These are phyloP conservation scores for Fomitopsis serialis DNA, from an alignment of 768 basidiomycete species.

Conservation along the genomic window DNA sequence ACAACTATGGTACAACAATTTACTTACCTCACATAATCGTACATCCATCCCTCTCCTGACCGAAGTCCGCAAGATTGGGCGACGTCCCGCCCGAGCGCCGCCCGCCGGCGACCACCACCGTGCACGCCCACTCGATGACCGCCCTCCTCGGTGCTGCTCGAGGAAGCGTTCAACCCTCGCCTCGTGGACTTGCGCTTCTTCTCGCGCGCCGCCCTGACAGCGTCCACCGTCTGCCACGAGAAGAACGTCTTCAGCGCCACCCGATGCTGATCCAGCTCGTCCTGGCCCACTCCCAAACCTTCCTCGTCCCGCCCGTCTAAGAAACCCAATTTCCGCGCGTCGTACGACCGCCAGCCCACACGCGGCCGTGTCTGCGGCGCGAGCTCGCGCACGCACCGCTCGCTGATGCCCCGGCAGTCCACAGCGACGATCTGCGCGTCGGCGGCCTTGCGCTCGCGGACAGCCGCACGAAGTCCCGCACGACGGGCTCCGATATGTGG, in stretches of 20 bases:
- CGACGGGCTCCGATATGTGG: slow-evolving; percentile 57
- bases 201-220: slow-evolving; percentile 60
- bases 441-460: slow-evolving; percentile 39
- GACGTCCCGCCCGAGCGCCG: slow-evolving; percentile 46
- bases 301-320: slow-evolving; percentile 69
- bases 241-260: slow-evolving; percentile 83
- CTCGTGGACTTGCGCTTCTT: slow-evolving; percentile 53
- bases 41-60: slow-evolving; percentile 53
- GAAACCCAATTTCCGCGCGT: slow-evolving; percentile 62
- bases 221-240: slow-evolving; percentile 83
- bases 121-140: slow-evolving; percentile 12
- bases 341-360: slow-evolving; percentile 69
- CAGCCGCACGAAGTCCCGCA: slow-evolving; percentile 64
- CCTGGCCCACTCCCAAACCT: slow-evolving; percentile 62
- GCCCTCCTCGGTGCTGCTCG: slow-evolving; percentile 22
- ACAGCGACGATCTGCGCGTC: slow-evolving; percentile 62
- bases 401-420: slow-evolving; percentile 70
- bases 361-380: slow-evolving; percentile 56
- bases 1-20: slow-evolving; percentile 15
- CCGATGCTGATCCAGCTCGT: slow-evolving; percentile 71
- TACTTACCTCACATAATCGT: slow-evolving; percentile 50
- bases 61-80: slow-evolving; percentile 35
- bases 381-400: slow-evolving; percentile 59
- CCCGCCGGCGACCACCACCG: slow-evolving; percentile 55
- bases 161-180: slow-evolving; percentile 35